These are phyloP conservation scores for Lasiosphaeria ovina DNA, from an alignment of 495 filamentous ascomycete genomes.

Conservation along the genomic window DNA sequence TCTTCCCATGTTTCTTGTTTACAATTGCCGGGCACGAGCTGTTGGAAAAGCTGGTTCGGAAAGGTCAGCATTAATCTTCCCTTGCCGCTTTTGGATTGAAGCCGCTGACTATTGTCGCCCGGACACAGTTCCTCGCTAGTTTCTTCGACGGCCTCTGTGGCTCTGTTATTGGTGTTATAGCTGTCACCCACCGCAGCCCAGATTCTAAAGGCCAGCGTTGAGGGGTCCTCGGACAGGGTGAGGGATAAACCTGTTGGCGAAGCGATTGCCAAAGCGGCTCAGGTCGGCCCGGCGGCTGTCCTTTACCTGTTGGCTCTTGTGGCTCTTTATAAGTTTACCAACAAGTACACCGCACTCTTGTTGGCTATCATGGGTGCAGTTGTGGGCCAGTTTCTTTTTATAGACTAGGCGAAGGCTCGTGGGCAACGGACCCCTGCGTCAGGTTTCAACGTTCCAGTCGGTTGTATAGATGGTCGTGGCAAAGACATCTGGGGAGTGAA, in stretches of 20 bases:
- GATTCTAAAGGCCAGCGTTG: slow-evolving; percentile 29
- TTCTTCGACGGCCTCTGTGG: slow-evolving; percentile 20
- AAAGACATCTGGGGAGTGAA: too few relatives aligned
- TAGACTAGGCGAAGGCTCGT: slow-evolving; percentile 10
- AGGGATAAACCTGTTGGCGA: slow-evolving; percentile 11
- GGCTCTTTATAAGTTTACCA: slow-evolving; percentile 35
- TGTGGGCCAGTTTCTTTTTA: slow-evolving; percentile 32
- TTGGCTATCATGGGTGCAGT: slow-evolving; percentile 26
- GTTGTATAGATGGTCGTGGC: too few relatives aligned
- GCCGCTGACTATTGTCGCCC: slow-evolving; percentile 3
- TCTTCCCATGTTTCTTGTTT: slow-evolving; percentile 16
- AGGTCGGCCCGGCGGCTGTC: slow-evolving; percentile 28
- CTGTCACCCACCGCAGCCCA: slow-evolving; percentile 12
- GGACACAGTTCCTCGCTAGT: slow-evolving; percentile 14
- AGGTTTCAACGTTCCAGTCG: too few relatives aligned
- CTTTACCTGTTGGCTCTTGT: slow-evolving; percentile 27
- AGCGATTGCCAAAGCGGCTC: slow-evolving; percentile 11
- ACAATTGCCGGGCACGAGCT: slow-evolving; percentile 17
- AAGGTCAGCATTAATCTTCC: neutral
- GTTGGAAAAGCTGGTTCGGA: slow-evolving; percentile 18
- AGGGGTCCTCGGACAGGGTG: slow-evolving; percentile 19
- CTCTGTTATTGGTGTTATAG: slow-evolving; percentile 15
- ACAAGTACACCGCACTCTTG: slow-evolving; percentile 29
- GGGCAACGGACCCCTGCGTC: too few relatives aligned
- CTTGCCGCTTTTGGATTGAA: neutral